phyloP scores from a whole-genome alignment of 169 alveolate genomes.

The Cyclospora cayetanensis region DNA sequence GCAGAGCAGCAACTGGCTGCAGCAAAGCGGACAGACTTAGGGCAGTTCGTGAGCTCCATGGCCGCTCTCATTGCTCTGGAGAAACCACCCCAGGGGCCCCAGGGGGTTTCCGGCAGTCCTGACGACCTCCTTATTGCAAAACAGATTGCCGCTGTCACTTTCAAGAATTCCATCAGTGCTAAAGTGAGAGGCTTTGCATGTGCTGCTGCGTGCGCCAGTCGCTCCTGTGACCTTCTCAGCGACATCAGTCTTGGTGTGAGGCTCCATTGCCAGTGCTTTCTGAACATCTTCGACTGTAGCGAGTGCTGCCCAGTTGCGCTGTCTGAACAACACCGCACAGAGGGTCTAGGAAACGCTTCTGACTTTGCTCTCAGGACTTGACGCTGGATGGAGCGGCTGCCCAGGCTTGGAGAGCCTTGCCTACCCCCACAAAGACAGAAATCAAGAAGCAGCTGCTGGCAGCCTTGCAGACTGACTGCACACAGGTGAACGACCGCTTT shows the following conservation, averaged over 20 bases:
- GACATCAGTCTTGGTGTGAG: background rate
- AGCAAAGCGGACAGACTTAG: constrained; percentile 60
- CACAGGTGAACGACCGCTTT: constrained; percentile 48
- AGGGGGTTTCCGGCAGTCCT: constrained; percentile 53
- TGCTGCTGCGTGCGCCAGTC: background rate
- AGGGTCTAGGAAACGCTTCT: background rate
- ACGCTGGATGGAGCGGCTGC: constrained; percentile 69
- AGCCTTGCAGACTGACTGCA: constrained; percentile 65
- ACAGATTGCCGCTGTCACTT: constrained; percentile 73
- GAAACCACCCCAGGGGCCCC: constrained; percentile 55
- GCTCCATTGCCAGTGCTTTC: background rate
- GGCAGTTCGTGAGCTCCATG: constrained; percentile 66
- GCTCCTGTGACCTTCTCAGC: background rate
- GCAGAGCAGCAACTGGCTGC: constrained; percentile 70
- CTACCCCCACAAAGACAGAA: constrained; percentile 18
- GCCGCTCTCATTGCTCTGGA: constrained; percentile 63
- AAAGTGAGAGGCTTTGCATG: constrained; percentile 46
- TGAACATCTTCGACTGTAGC: background rate
- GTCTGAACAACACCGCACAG: background rate
- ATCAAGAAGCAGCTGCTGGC: constrained; percentile 67
- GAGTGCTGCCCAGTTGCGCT: background rate
- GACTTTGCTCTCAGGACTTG: constrained; percentile 17
- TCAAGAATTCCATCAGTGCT: constrained; percentile 76
- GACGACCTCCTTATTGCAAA: constrained; percentile 67
- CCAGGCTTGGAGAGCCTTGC: constrained; percentile 66